Evolutionary conservation across 2,329 filamentous ascomycete species (phyloP).

Genomic region (Fusarium sp.): DNA sequence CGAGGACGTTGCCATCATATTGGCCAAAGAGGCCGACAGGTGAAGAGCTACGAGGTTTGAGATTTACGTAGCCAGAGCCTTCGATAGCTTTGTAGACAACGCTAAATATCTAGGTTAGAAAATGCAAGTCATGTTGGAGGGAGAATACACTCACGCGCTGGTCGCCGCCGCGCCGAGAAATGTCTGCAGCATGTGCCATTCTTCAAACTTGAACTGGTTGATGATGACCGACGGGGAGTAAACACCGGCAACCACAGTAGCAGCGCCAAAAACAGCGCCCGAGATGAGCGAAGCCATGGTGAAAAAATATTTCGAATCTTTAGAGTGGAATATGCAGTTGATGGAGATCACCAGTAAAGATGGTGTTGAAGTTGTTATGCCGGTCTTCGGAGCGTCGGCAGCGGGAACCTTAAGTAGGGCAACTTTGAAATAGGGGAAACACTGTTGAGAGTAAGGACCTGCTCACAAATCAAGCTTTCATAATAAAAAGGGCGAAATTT

Average conservation of each 20-base stretch:
- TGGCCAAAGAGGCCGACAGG: constrained; percentile 63
- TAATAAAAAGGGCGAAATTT: background rate
- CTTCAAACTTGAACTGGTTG: constrained; percentile 68
- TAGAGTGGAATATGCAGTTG: background rate
- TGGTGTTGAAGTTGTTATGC: background rate
- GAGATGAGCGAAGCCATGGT: constrained; percentile 54
- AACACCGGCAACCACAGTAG: constrained; percentile 70
- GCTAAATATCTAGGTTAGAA: constrained; percentile 44
- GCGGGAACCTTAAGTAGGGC: background rate
- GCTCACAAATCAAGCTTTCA: constrained; percentile 12
- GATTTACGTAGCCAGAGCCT: constrained; percentile 54
- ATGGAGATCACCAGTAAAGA: background rate
- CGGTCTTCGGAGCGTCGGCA: constrained; percentile 25
- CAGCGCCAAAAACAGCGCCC: constrained; percentile 71
- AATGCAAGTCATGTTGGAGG: accelerated
- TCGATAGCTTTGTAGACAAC: constrained; percentile 60
- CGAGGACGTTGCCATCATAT: constrained; percentile 74
- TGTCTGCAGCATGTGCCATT: constrained; percentile 74
- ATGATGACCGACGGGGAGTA: constrained; percentile 70
- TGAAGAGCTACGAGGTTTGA: constrained; percentile 63
- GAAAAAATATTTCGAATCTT: background rate
- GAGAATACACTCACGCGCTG: constrained; percentile 65
- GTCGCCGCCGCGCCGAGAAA: constrained; percentile 72
- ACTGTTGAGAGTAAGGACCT: background rate
- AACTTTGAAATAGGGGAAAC: background rate